phyloP scores from a whole-genome alignment of 73 alveolate genomes.

The Stentor roeselii region DNA sequence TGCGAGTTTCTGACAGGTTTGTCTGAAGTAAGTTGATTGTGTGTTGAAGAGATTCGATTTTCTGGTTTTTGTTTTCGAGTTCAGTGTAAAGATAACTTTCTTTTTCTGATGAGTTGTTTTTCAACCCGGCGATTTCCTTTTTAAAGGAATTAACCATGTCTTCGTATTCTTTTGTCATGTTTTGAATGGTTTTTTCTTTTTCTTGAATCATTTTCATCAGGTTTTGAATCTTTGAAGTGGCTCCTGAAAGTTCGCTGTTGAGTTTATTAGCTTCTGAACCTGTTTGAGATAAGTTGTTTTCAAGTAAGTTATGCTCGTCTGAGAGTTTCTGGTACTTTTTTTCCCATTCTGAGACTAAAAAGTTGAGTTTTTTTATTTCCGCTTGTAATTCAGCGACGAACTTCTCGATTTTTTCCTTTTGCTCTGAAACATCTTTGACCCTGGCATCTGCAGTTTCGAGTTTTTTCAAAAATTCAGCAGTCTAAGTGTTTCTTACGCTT shows the following conservation, averaged over 20 bases:
- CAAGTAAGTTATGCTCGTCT: constrained; percentile 31
- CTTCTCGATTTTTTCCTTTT: constrained; percentile 11
- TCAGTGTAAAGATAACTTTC: not conserved
- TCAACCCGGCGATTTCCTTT: constrained; percentile 43
- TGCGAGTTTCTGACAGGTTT: not conserved
- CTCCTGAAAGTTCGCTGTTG: constrained; percentile 1
- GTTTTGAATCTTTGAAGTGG: not conserved
- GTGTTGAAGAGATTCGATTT: constrained; percentile 12
- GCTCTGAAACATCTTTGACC: constrained; percentile 24
- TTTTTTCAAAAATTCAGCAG: constrained; percentile 33
- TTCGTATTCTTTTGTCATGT: constrained; percentile 41
- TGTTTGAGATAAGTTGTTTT: constrained; percentile 28
- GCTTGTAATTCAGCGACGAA: constrained; percentile 16
- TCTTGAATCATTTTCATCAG: constrained; percentile 17
- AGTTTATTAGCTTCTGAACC: constrained; percentile 29
- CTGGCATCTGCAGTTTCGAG: constrained; percentile 34
- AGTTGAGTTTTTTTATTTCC: constrained; percentile 3
- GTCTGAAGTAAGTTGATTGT: not conserved
- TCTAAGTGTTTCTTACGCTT: constrained; percentile 7
- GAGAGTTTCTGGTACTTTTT: constrained; percentile 31
- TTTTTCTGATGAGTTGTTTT: constrained; percentile 12
- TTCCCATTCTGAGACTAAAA: not conserved
- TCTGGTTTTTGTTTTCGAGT: constrained; percentile 26
- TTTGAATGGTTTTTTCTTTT: constrained; percentile 36
- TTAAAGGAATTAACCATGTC: constrained; percentile 33